phyloP scores from a whole-genome alignment of 768 basidiomycete genomes.

The Tulasnella sp. region DNA sequence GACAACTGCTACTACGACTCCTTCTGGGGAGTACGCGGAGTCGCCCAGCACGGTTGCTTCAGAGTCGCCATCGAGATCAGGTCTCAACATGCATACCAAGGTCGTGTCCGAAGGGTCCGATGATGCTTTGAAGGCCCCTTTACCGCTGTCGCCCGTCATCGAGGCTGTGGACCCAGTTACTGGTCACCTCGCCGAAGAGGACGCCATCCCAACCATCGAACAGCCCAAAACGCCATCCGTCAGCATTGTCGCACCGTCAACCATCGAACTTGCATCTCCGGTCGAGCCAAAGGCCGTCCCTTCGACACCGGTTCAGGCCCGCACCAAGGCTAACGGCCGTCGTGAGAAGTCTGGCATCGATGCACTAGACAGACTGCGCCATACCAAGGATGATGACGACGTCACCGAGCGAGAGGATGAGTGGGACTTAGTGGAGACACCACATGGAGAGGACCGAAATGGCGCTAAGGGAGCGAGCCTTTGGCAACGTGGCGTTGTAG shows the following conservation, averaged over 20 bases:
- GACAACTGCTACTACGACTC: neutral
- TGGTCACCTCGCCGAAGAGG: neutral
- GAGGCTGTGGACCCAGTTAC: neutral
- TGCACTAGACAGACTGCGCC: conserved; percentile 64
- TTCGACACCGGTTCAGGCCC: conserved; percentile 17
- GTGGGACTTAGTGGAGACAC: conserved; percentile 84
- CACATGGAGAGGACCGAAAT: conserved; percentile 69
- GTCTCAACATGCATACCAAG: neutral
- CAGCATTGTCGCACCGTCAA: neutral
- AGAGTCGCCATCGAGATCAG: neutral
- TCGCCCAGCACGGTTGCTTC: neutral
- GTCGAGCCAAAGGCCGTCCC: conserved; percentile 28
- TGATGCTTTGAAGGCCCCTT: neutral
- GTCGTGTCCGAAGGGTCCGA: neutral
- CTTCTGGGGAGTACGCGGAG: neutral
- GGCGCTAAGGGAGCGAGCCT: conserved; percentile 70
- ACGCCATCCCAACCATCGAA: neutral
- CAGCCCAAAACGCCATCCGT: neutral
- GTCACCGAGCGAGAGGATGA: conserved; percentile 51
- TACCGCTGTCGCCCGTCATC: conserved; percentile 8
- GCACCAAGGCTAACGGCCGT: conserved; percentile 26
- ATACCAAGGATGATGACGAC: conserved; percentile 36
- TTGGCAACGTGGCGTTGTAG: conserved; percentile 85
- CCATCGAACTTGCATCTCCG: conserved; percentile 17
- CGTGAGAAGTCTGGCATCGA: conserved; percentile 77